These are phyloP conservation scores for Sextonia rubra DNA, from an alignment of 164 flowering plant species.

Conservation along the genomic window DNA sequence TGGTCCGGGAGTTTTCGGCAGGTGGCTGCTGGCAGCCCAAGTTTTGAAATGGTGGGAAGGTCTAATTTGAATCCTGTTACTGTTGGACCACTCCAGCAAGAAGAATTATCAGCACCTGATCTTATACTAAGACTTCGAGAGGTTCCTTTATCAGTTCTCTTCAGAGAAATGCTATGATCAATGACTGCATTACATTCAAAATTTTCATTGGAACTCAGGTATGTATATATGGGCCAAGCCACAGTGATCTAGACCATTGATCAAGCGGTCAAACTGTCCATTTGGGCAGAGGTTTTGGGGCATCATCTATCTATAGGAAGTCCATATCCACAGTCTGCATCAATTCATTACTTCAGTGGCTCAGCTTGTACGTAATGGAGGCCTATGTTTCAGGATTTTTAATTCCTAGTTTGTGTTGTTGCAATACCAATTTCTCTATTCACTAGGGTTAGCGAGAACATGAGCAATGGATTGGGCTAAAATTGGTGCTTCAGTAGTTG, in stretches of 20 bases:
- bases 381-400: not conserved
- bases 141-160: constrained; percentile 1
- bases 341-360: not conserved
- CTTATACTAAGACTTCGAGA: constrained; percentile 61
- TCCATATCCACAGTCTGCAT: not conserved
- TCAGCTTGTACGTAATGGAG: not conserved
- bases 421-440: not conserved
- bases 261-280: not conserved
- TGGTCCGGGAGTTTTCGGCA: constrained; percentile 88
- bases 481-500: no score
- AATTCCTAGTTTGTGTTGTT: not conserved
- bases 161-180: not conserved
- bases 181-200: not conserved
- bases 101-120: constrained; percentile 49
- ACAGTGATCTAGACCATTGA: not conserved
- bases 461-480: not conserved
- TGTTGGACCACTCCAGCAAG: constrained; percentile 21
- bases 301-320: not conserved
- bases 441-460: not conserved
- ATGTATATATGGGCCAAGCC: not conserved
- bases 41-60: constrained; percentile 20
- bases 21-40: constrained; percentile 17
- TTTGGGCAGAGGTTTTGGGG: not conserved
- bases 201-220: not conserved
- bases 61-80: constrained; percentile 28